phyloP scores from a whole-genome alignment of 2,329 filamentous ascomycete genomes.

The Emydomyces testavorans region DNA sequence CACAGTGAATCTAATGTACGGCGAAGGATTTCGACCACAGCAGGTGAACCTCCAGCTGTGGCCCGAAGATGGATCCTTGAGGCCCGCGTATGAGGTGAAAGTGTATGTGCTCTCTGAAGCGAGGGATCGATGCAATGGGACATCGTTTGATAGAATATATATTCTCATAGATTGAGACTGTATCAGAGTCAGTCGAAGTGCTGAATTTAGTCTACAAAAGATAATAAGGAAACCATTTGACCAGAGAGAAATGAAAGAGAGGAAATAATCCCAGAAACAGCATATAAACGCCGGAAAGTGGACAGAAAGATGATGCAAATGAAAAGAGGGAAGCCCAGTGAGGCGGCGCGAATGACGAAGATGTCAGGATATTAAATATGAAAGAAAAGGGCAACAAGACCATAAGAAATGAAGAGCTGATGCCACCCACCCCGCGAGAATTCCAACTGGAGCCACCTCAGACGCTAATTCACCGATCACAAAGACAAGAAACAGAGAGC shows the following conservation, averaged over 20 bases:
- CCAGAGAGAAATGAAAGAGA: slow-evolving; percentile 16
- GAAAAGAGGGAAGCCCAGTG: neutral
- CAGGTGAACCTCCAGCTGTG: too few relatives aligned
- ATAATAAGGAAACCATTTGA: neutral
- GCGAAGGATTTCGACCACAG: too few relatives aligned
- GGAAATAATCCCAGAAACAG: slow-evolving; percentile 11
- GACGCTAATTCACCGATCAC: slow-evolving; percentile 8
- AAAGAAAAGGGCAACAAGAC: neutral
- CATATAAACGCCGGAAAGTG: slow-evolving; percentile 5
- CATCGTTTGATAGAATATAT: too few relatives aligned
- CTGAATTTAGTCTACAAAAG: neutral
- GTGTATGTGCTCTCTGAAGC: neutral
- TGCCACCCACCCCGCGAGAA: slow-evolving; percentile 1
- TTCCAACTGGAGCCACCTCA: neutral
- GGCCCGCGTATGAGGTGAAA: too few relatives aligned
- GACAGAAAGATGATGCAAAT: slow-evolving; percentile 1
- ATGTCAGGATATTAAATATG: neutral
- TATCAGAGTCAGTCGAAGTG: neutral
- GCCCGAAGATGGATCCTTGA: neutral
- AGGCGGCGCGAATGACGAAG: neutral
- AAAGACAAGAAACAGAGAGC: slow-evolving; percentile 4
- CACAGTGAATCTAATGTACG: too few relatives aligned
- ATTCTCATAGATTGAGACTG: neutral
- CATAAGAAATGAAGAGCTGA: neutral
- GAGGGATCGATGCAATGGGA: neutral